Evolutionary conservation across 2,329 filamentous ascomycete genomes (phyloP).

Genomic region (Trichoderma brevicompactum): DNA sequence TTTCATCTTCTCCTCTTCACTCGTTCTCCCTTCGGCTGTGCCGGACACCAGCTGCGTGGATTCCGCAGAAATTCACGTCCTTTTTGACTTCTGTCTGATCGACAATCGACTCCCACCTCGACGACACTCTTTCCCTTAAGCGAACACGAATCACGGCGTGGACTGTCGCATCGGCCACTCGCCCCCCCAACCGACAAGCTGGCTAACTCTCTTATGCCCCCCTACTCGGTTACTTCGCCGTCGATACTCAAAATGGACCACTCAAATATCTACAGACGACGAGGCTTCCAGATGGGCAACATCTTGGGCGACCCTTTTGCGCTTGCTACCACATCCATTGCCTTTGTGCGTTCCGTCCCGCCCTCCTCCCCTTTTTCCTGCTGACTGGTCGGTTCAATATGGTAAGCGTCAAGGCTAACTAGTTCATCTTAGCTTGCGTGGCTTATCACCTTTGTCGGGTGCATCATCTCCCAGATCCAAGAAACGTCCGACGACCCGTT

Average conservation of each 20-base stretch:
- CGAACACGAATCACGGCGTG: conserved; percentile 9
- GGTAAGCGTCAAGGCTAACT: conserved; percentile 33
- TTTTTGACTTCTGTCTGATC: conserved; percentile 1
- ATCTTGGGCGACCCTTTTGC: conserved; percentile 97
- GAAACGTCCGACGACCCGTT: conserved; percentile 56
- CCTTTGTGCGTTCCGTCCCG: conserved; percentile 65
- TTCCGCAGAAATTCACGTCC: conserved; percentile 2
- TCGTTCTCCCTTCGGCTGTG: conserved; percentile 26
- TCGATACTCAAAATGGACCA: conserved; percentile 82
- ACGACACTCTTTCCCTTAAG: conserved; percentile 22
- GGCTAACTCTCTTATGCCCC: conserved; percentile 64
- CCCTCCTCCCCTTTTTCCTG: neutral
- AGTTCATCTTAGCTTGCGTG: conserved; percentile 73
- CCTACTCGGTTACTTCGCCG: conserved; percentile 72
- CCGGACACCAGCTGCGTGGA: conserved; percentile 25
- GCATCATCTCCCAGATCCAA: conserved; percentile 70
- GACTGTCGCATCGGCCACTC: conserved; percentile 23
- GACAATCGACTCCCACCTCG: conserved; percentile 13
- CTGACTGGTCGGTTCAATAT: conserved; percentile 3
- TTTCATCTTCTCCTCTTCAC: conserved; percentile 17
- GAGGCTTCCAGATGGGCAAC: conserved; percentile 78
- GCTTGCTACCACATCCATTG: conserved; percentile 90
- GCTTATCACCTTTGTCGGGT: conserved; percentile 88
- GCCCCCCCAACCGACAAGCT: conserved; percentile 21
- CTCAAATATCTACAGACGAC: conserved; percentile 61